Percentiles rank a stretch among this genome's conserved stretches.
Conservation (phyloP, 163 green algal species). For the Scenedesmus sp. region DNA sequence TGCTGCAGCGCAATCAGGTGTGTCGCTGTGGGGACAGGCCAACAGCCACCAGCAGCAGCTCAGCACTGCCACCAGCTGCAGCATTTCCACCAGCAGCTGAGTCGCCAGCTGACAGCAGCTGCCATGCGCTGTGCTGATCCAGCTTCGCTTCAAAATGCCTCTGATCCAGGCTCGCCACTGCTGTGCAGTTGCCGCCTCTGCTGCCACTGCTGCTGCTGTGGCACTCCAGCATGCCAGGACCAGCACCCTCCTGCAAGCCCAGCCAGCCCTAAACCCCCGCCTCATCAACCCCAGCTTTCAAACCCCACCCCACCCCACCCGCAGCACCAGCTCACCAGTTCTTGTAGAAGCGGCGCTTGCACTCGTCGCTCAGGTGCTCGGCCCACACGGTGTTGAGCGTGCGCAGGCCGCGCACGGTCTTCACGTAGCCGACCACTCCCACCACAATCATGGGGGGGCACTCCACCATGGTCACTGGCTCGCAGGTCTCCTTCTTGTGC, state of each 20-base stretch:
- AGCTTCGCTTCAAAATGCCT: background rate
- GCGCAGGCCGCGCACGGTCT: conserved; percentile 93
- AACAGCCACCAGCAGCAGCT: background rate
- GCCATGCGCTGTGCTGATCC: background rate
- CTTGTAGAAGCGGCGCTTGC: conserved; percentile 99
- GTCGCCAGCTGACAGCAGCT: background rate
- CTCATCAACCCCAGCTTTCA: background rate
- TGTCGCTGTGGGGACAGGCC: background rate
- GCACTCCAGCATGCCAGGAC: background rate
- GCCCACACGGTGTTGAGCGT: conserved; percentile 97
- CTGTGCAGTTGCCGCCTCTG: background rate
- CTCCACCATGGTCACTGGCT: conserved; percentile 99
- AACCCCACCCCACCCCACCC: background rate
- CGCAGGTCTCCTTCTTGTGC: conserved; percentile 99
- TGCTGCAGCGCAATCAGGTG: background rate
- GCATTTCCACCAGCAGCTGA: background rate
- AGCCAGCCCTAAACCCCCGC: background rate
- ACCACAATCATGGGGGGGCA: conserved; percentile 97
- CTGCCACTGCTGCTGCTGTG: background rate
- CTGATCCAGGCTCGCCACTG: background rate
- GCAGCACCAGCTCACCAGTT: conserved; percentile 83
- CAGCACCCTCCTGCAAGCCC: background rate
- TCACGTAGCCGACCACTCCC: conserved; percentile 97
- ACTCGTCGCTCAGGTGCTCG: conserved; percentile 96
- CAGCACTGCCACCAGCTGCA: background rate